Percentiles rank a stretch among this genome's conserved stretches.
Conservation (phyloP, 257 asterid genomes). For the Solanum verrucosum region DNA sequence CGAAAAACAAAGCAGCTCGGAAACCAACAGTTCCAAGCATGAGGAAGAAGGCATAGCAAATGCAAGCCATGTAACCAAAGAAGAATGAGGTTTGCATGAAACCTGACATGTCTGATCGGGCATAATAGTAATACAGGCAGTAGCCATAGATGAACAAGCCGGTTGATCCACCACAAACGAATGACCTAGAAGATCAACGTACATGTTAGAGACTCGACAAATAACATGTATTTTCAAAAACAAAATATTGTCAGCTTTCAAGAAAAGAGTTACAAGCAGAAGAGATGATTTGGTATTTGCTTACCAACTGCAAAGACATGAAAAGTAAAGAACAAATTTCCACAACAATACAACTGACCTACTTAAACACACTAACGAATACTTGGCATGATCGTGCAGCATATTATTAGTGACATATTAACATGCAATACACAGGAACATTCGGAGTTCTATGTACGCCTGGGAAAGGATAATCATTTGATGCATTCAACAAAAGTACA, state of each 20-base stretch:
- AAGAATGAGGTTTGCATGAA: constrained; percentile 27
- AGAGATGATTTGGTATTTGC: background rate
- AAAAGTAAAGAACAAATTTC: background rate
- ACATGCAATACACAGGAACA: background rate
- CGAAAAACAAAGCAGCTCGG: constrained; percentile 21
- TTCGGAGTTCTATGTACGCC: background rate
- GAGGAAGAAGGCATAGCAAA: constrained; percentile 24
- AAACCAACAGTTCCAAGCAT: constrained; percentile 27
- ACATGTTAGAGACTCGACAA: background rate
- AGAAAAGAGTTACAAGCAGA: background rate
- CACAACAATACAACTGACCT: background rate
- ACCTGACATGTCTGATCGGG: constrained; percentile 24
- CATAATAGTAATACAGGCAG: constrained; percentile 21
- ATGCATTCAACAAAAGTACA: background rate
- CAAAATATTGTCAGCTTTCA: background rate
- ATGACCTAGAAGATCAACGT: constrained; percentile 1
- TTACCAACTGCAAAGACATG: background rate
- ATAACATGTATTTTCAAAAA: background rate
- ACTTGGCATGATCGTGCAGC: background rate
- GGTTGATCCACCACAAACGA: constrained; percentile 29
- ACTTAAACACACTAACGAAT: background rate
- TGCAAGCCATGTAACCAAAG: constrained; percentile 26
- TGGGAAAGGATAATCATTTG: background rate
- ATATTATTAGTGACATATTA: background rate
- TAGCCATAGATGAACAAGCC: constrained; percentile 21